phyloP scores from a whole-genome alignment of 2,329 filamentous ascomycete genomes.

The Pyricularia sp. region DNA sequence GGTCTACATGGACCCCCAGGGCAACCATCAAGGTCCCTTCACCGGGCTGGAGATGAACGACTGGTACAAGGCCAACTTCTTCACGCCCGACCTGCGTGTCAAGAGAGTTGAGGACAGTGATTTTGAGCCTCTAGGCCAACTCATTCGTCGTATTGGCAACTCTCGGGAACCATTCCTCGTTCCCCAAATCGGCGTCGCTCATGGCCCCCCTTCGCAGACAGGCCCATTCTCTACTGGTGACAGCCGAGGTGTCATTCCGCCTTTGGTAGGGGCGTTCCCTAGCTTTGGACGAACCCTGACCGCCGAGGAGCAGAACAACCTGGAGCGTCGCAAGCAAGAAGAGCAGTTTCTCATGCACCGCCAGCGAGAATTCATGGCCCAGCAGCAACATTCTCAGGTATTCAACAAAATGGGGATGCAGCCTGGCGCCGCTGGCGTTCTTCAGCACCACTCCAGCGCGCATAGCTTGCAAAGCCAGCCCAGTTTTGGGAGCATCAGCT shows the following conservation, averaged over 20 bases:
- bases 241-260: slow-evolving; percentile 64
- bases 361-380: slow-evolving; percentile 81
- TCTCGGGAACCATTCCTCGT: slow-evolving; percentile 96
- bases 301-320: slow-evolving; percentile 93
- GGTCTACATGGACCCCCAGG: slow-evolving; percentile 95
- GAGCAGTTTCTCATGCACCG: slow-evolving; percentile 96
- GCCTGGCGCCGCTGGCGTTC: slow-evolving; percentile 32
- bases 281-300: slow-evolving; percentile 95
- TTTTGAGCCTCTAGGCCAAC: slow-evolving; percentile 88
- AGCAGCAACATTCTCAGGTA: slow-evolving; percentile 57
- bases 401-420: slow-evolving; percentile 65
- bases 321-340: slow-evolving; percentile 94
- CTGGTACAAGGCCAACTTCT: slow-evolving; percentile 99
- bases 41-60: slow-evolving; percentile 98
- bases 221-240: slow-evolving; percentile 38
- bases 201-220: slow-evolving; percentile 58
- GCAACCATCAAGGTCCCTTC: slow-evolving; percentile 86
- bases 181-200: slow-evolving; percentile 89
- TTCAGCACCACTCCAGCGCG: slow-evolving; percentile 91
- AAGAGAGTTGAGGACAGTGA: slow-evolving; percentile 91
- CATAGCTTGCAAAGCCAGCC: slow-evolving; percentile 96
- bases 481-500: slow-evolving; percentile 89
- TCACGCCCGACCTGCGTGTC: slow-evolving; percentile 86
- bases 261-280: slow-evolving; percentile 87
- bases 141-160: slow-evolving; percentile 93